Conservation (phyloP, 768 basidiomycete species). For the Hygrophorus pudorinus region DNA sequence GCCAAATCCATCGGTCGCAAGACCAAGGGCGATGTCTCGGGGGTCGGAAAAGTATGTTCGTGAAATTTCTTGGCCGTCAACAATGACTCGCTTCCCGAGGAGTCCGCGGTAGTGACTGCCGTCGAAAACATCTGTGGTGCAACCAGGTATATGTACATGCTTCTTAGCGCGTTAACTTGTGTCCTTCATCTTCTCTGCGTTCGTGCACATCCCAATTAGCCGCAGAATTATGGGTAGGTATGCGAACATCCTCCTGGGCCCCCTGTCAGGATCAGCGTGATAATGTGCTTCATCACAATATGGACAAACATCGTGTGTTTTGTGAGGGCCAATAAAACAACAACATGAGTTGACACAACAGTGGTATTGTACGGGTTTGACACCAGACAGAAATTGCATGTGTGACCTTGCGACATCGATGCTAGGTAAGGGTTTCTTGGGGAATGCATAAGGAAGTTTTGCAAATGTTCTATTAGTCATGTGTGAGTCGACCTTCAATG, state of each 20-base stretch:
- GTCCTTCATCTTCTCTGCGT: constrained; percentile 20
- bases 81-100: constrained; percentile 10
- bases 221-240: constrained; percentile 31
- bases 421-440: constrained; percentile 8
- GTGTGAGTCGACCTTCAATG: constrained; percentile 19
- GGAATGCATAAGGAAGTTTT: constrained; percentile 17
- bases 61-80: constrained; percentile 14
- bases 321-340: constrained; percentile 24
- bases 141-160: constrained; percentile 7
- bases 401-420: constrained; percentile 14
- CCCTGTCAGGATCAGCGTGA: constrained; percentile 9
- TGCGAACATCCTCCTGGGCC: constrained; percentile 18
- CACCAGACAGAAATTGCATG: constrained; percentile 20
- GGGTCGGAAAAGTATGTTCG: constrained; percentile 23
- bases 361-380: constrained; percentile 23
- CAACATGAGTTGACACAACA: constrained; percentile 35
- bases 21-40: constrained; percentile 28
- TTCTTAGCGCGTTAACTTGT: constrained; percentile 10
- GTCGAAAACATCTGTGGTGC: constrained; percentile 27
- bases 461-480: constrained; percentile 17
- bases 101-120: constrained; percentile 18
- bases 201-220: constrained; percentile 16
- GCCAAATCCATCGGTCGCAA: constrained; percentile 28
- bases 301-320: constrained; percentile 20
- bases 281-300: constrained; percentile 23